Evolutionary conservation across 129 eudicot genomes (phyloP).

Genomic region (Lactuca saligna): DNA sequence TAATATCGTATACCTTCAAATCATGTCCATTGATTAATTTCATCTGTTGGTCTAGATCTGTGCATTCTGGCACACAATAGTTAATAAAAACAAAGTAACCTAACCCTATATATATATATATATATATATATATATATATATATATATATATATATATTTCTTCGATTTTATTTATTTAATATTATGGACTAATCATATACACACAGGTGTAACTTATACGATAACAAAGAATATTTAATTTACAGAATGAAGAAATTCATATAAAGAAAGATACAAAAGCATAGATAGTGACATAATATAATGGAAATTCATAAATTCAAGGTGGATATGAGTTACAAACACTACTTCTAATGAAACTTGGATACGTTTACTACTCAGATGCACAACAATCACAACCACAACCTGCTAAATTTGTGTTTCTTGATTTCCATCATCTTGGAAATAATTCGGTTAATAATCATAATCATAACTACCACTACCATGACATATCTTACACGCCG

Average conservation of each 20-base stretch:
- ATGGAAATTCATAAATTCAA: constrained; percentile 75
- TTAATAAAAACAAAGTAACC: too few species aligned
- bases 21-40: too few species aligned
- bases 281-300: constrained; percentile 68
- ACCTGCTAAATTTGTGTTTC: constrained; percentile 49
- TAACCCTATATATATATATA: too few species aligned
- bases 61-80: too few species aligned
- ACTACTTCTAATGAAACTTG: constrained; percentile 71
- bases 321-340: constrained; percentile 70
- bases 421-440: constrained; percentile 46
- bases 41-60: too few species aligned
- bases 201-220: constrained; percentile 24
- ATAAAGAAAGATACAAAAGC: constrained; percentile 1
- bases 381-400: constrained; percentile 45
- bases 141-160: not conserved
- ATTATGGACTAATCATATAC: constrained; percentile 8
- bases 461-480: constrained; percentile 19
- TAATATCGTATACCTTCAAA: too few species aligned
- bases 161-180: not conserved
- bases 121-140: too few species aligned
- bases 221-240: constrained; percentile 20
- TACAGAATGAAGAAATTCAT: constrained; percentile 22
- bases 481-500: constrained; percentile 48
- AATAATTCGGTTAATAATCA: constrained; percentile 26
- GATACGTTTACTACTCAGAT: constrained; percentile 60